Conservation (phyloP, 495 filamentous ascomycete genomes). For the Hyphodiscus hymeniophilus region DNA sequence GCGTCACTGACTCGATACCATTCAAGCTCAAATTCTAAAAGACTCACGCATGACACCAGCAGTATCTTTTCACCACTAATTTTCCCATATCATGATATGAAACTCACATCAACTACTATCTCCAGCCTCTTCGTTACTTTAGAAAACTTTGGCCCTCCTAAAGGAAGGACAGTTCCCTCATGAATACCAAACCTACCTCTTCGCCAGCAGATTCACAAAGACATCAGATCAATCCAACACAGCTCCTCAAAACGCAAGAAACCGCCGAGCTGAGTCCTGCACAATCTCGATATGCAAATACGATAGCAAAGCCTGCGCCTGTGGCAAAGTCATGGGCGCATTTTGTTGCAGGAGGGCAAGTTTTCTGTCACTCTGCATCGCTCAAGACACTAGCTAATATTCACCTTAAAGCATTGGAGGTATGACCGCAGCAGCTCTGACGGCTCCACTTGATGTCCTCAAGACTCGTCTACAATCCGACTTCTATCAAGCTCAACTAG, state of each 20-base stretch:
- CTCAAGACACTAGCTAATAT: slow-evolving; percentile 1
- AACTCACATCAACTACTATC: background rate
- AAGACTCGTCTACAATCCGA: slow-evolving; percentile 87
- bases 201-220: background rate
- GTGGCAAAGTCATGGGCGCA: slow-evolving; percentile 80
- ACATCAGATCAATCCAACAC: background rate
- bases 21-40: background rate
- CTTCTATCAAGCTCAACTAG: slow-evolving; percentile 70
- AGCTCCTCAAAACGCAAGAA: slow-evolving; percentile 39
- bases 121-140: background rate
- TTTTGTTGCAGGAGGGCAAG: slow-evolving; percentile 80
- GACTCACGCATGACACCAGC: background rate
- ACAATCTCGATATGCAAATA: slow-evolving; percentile 23
- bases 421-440: slow-evolving; percentile 80
- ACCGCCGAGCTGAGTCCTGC: slow-evolving; percentile 35
- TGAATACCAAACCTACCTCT: background rate
- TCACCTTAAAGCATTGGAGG: slow-evolving; percentile 57
- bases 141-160: background rate
- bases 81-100: background rate
- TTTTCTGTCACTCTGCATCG: slow-evolving; percentile 14
- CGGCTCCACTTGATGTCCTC: slow-evolving; percentile 81
- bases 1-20: too few relatives aligned
- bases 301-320: slow-evolving; percentile 28
- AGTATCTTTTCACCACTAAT: background rate
- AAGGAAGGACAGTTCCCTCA: background rate